Evolutionary conservation across 83 land plant genomes (phyloP), one percentile per base, ranked within the genome.

Genomic region (Picea abies): DNA sequence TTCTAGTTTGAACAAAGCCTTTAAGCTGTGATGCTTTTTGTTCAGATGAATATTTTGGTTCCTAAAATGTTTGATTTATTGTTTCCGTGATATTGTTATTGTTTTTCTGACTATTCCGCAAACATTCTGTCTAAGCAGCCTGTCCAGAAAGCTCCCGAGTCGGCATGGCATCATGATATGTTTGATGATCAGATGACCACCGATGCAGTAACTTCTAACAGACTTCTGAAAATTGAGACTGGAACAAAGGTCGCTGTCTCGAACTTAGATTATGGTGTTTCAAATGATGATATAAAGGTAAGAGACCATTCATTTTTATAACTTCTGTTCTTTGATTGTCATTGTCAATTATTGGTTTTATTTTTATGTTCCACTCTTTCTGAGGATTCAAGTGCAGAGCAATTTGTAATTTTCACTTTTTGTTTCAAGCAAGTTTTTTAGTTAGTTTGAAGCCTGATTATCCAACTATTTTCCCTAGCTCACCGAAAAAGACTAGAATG

Each of bases 281-380:
- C 97, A 2, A 93, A 87, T 65, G 97, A 95, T 16, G 97, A 95
- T 71, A 87, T 95, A 82, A 95, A 95, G 94, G 97, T 95, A 62
- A 49, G 3, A 73, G 26, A 10, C 8, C 17, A 47, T 56, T 56
- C 60, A 12, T 3, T 39, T 70, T 72, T 41, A 39, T 69, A 32
- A 20, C 29, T 69, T 69, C 0, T 15, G 44, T 69, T 68, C 41
- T 32, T 15, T 37, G 35, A 39, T 19, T 19, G 41, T 35, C 41
- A 4, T 67, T 68, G 20, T 4, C 12, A 11, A 19, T 1, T 32
- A 32, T 14, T 66, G 14, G 4, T 66, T 26, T 25, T 66, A 66
- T 66, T 67, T 67, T 12, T 67, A 0, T 29, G 4, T 12, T 16
- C 0, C 32, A 15, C 73, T 29, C 20, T 69, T 69, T 15, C 3